Base-by-base conservation (phyloP, 2,329 filamentous ascomycete species). In the Verticillium nonalfalfae region DNA sequence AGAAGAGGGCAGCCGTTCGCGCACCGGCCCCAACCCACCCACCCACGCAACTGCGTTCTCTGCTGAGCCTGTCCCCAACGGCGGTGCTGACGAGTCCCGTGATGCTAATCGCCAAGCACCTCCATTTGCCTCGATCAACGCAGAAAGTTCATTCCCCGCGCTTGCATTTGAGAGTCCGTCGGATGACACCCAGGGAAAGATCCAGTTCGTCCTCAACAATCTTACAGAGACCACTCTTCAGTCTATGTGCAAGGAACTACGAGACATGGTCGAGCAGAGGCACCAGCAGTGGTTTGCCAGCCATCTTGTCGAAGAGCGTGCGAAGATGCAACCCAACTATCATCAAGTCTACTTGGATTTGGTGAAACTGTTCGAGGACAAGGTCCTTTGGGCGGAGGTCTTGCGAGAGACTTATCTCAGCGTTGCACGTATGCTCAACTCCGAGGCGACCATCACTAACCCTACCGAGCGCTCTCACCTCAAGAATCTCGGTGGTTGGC, bases 271-370 rank as follows among this genome's bases (percentile, higher is more conserved):
- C 57, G 87, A 92, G 58, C 85, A 90, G 59, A 87, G 88, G 67
- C 90, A 97, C 72, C 90, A 96, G 69, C 92, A 96, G 71, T 99
- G 95, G 95, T 99, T 99, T 71, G 95, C 96, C 7, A 88, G 88
- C 57, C 96, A 98, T 70, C 81, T 99, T 10, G 95, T 99, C 2
- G 94, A 97, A 71, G 91, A 97, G 72, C 91, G 96, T 56, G 96
- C 94, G 36, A 98, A 97, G 76, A 89, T 97, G 80, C 94, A 99
- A 72, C 93, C 94, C 6, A 99, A 99, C 74, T 98, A 96, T 71
- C 95, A 99, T 68, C 85, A 90, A 63, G 85, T 99, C 26, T 99
- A 99, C 72, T 84, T 98, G 58, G 91, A 97, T 68, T 84, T 99
- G 59, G 84, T 99, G 63, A 89, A 89, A 61, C 85, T 93, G 38